phyloP scores from a whole-genome alignment of 2,329 filamentous ascomycete genomes.

The Dothistroma pini region DNA sequence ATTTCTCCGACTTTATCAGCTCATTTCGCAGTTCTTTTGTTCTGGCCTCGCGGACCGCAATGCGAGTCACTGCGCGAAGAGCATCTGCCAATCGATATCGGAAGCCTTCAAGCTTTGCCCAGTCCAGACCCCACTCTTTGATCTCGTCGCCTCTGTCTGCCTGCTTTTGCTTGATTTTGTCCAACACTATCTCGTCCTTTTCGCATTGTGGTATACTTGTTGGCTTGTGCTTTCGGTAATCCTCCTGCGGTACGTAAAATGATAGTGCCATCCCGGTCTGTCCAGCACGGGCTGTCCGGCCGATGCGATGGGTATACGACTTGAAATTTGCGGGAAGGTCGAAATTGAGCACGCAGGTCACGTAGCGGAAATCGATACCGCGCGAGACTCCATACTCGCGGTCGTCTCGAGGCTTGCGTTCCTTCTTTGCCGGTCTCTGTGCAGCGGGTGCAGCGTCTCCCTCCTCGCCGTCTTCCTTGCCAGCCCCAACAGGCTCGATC shows the following conservation, averaged over 20 bases:
- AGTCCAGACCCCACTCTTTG: constrained; percentile 90
- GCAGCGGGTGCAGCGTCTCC: constrained; percentile 24
- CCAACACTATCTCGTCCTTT: constrained; percentile 79
- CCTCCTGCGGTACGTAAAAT: constrained; percentile 79
- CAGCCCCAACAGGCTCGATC: constrained; percentile 6
- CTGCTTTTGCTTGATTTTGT: constrained; percentile 76
- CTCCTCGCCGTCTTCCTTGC: constrained; percentile 26
- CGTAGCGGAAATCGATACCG: constrained; percentile 95
- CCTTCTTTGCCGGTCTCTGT: constrained; percentile 49
- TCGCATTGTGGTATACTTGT: constrained; percentile 72
- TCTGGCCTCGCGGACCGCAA: constrained; percentile 84
- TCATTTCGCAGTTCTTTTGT: constrained; percentile 85
- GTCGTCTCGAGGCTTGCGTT: constrained; percentile 62
- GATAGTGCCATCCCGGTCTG: constrained; percentile 94
- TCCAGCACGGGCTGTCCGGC: constrained; percentile 85
- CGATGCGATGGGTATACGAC: constrained; percentile 96
- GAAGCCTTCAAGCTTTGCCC: constrained; percentile 90
- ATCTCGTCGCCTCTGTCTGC: constrained; percentile 73
- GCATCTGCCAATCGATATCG: constrained; percentile 94
- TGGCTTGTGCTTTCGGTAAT: constrained; percentile 84
- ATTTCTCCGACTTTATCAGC: constrained; percentile 86
- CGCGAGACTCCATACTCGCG: constrained; percentile 93
- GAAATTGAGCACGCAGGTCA: constrained; percentile 93
- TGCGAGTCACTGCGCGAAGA: constrained; percentile 80
- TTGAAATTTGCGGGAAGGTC: constrained; percentile 84